These are phyloP conservation scores for Lasiosphaeriaceae sp. DNA, from an alignment of 495 filamentous ascomycete species.

Conservation along the genomic window DNA sequence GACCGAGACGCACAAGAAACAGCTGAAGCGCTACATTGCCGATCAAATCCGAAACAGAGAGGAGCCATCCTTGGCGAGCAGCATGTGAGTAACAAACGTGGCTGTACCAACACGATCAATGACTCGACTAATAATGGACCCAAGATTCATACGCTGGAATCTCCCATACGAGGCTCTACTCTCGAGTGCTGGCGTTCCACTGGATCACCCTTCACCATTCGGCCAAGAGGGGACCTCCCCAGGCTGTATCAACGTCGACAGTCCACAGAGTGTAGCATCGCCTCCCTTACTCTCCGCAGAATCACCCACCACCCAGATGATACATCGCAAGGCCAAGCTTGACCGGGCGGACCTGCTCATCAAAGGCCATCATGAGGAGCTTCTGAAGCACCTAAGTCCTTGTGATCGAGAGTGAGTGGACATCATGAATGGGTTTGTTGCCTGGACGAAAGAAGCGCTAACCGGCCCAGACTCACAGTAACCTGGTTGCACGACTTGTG, in stretches of 20 bases:
- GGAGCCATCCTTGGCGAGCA: conserved; percentile 5
- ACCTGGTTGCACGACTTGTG: conserved; percentile 38
- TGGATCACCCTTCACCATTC: not conserved
- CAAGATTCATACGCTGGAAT: not conserved
- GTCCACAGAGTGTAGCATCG: not conserved
- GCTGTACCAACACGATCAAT: conserved; percentile 14
- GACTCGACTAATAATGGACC: not conserved
- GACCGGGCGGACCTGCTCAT: conserved; percentile 32
- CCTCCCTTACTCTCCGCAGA: not conserved
- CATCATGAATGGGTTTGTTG: not conserved
- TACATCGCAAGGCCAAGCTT: conserved; percentile 22
- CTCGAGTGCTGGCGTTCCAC: not conserved
- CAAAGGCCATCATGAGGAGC: conserved; percentile 25
- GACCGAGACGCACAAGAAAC: conserved; percentile 26
- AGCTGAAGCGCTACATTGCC: conserved; percentile 33
- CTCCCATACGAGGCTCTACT: not conserved
- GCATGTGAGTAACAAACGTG: conserved; percentile 13
- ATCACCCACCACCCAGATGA: conserved; percentile 24
- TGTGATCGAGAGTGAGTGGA: not conserved
- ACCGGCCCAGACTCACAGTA: not conserved
- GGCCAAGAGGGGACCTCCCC: conserved; percentile 6
- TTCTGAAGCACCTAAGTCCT: conserved; percentile 12
- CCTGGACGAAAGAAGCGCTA: not conserved
- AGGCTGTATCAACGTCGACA: not conserved
- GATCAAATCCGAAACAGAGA: conserved; percentile 16